A percentile compares a stretch with the other conserved stretches of the same genome.
These are phyloP conservation scores for Bryoglossum gracile DNA, from an alignment of 495 filamentous ascomycete species.

Conservation along the genomic window DNA sequence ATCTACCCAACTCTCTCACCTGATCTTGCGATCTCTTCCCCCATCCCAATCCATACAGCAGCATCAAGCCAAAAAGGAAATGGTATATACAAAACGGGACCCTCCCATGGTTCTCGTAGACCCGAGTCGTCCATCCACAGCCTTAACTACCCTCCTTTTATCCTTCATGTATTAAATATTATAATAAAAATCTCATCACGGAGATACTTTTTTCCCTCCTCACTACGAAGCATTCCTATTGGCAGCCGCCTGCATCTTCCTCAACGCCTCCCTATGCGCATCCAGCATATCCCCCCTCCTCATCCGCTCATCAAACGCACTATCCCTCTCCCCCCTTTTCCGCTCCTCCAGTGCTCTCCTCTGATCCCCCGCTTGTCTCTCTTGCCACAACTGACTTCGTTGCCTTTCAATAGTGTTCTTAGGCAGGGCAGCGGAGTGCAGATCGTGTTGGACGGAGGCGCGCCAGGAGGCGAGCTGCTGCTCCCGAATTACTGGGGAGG, in stretches of 20 bases:
- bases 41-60: not conserved
- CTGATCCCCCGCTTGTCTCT: conserved; percentile 42
- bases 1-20: too few species aligned
- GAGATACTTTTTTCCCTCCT: not conserved
- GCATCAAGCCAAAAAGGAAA: too few species aligned
- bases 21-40: too few species aligned
- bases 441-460: conserved; percentile 59
- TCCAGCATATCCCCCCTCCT: conserved; percentile 67
- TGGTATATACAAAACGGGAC: conserved; percentile 5
- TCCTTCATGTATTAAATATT: conserved; percentile 9
- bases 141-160: too few species aligned
- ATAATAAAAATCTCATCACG: conserved; percentile 9
- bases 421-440: conserved; percentile 30
- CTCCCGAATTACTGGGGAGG: conserved; percentile 42
- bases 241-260: conserved; percentile 71
- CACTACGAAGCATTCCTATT: conserved; percentile 34
- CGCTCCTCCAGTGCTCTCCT: conserved; percentile 35
- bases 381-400: conserved; percentile 33
- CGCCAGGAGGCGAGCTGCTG: conserved; percentile 70
- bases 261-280: conserved; percentile 72
- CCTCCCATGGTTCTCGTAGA: not conserved
- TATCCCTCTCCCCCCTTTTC: conserved; percentile 40
- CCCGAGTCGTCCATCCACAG: too few species aligned
- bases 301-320: conserved; percentile 66
- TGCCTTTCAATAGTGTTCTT: conserved; percentile 37